Base-by-base conservation (phyloP, 768 basidiomycete species). In the Lactarius pseudohatsudake region DNA sequence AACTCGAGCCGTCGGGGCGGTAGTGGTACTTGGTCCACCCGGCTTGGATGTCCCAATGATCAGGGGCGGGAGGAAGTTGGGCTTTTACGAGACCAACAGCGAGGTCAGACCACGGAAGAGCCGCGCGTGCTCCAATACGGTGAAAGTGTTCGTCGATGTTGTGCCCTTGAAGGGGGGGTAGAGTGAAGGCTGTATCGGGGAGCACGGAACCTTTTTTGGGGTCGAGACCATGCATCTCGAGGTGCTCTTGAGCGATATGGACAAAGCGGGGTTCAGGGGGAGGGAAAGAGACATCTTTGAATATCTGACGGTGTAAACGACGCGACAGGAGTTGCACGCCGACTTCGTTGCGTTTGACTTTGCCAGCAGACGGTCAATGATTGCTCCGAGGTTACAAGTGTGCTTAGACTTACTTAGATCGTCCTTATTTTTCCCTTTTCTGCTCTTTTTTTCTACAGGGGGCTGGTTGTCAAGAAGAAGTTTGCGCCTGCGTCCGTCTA, bases 281-380 rank as follows among this genome's bases (percentile, higher is more conserved):
- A 3, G 87, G 88, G 63, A 91, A 88, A 8, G 85, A 79, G 57
- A 81, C 77, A 72, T 88, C 84, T 64, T 81, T 84, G 76, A 98
- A 97, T 65, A 96, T 84, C 73, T 97, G 96, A 5, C 79, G 74
- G 75, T 95, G 94, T 8, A 97, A 77, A n/a, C 80, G 79, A 10
- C 86, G 84, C 18, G 94, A 91, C 61, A 98, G 85, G 63, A 97
- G 85, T 74, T 98, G 96, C 8, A 98, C 95, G n/a, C 96, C 96
- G 50, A 94, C 81, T 67, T 90, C 86, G 74, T 97, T 98, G 62
- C 93, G 84, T 74, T 87, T 86, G 66, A 82, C 87, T 66, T 47
- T 87, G 36, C 2, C 13, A 26, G 16, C 13, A 50, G 43, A 13
- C 26, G 32, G 41, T 53, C 7, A 64, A 50, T 7, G 41, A 60